Conservation (phyloP, 1,284 basidiomycete species). For the Rhizopogon parksii region DNA sequence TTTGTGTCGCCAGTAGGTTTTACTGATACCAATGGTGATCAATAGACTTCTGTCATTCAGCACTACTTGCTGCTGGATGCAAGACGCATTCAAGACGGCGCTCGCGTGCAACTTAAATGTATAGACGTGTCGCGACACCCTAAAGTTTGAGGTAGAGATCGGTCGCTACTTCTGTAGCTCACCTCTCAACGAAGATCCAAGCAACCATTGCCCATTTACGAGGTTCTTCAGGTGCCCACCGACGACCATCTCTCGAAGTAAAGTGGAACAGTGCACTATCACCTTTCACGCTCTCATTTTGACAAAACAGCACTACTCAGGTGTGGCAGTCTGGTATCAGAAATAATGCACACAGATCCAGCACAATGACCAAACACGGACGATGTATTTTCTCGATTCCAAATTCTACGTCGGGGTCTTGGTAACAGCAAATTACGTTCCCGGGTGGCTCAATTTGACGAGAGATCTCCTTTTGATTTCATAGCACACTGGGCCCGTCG, state of each 20-base stretch:
- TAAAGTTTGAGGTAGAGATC: constrained; percentile 11
- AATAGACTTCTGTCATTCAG: background rate
- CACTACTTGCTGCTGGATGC: constrained; percentile 9
- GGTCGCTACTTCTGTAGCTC: constrained; percentile 8
- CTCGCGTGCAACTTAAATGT: constrained; percentile 12
- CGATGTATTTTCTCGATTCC: constrained; percentile 20
- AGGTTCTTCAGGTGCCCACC: constrained; percentile 3
- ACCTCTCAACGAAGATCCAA: background rate
- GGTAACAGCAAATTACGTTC: constrained; percentile 7
- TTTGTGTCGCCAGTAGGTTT: background rate
- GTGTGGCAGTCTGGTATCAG: constrained; percentile 19
- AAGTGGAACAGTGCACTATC: background rate
- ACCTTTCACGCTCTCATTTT: background rate
- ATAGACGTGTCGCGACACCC: constrained; percentile 7
- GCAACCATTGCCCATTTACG: constrained; percentile 15
- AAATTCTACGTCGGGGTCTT: constrained; percentile 9
- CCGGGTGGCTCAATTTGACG: background rate
- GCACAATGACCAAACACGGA: constrained; percentile 23
- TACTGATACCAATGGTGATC: background rate
- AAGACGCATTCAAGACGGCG: constrained; percentile 7
- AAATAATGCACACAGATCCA: constrained; percentile 27
- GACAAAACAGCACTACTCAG: background rate
- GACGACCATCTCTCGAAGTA: constrained; percentile 24
- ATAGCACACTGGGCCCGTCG: background rate
- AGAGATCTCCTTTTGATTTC: background rate